Percentiles rank a stretch among this genome's conserved stretches.
phyloP scores from a whole-genome alignment of 306 rosid genomes.

The Begonia masoniana region DNA sequence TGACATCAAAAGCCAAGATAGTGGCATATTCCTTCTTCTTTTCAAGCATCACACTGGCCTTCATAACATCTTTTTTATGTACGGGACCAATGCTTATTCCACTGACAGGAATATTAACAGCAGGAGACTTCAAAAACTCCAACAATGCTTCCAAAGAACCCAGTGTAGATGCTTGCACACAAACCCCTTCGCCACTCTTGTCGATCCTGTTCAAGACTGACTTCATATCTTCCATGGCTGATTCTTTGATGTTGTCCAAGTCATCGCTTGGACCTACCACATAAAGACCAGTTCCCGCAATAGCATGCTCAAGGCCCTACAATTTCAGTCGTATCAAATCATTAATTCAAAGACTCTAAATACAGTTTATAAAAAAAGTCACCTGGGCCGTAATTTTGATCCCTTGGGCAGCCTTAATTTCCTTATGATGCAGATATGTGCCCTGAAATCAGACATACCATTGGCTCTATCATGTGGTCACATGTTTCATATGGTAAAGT shows the following conservation, averaged over 20 bases:
- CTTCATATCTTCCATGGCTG: slow-evolving; percentile 76
- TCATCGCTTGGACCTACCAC: slow-evolving; percentile 81
- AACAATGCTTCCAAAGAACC: slow-evolving; percentile 94
- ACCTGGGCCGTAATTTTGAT: slow-evolving; percentile 95
- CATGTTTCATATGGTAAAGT: too few relatives aligned
- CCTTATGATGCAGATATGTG: slow-evolving; percentile 71
- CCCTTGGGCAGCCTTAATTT: slow-evolving; percentile 99
- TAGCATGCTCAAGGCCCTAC: slow-evolving; percentile 95
- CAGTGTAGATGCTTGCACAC: slow-evolving; percentile 94
- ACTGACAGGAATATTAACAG: slow-evolving; percentile 87
- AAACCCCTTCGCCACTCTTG: slow-evolving; percentile 88
- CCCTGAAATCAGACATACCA: slow-evolving; percentile 52
- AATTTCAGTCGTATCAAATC: neutral
- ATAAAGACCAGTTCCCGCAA: slow-evolving; percentile 80
- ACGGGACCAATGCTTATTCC: slow-evolving; percentile 93
- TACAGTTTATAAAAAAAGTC: slow-evolving; percentile 8
- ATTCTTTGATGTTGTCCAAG: slow-evolving; percentile 58
- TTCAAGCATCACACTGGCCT: slow-evolving; percentile 95
- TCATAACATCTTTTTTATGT: slow-evolving; percentile 93
- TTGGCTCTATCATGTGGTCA: neutral
- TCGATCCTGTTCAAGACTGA: slow-evolving; percentile 84
- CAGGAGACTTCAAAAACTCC: slow-evolving; percentile 86
- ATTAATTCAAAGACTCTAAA: too few relatives aligned
- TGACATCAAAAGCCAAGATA: slow-evolving; percentile 95
- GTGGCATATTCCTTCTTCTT: slow-evolving; percentile 75